Evolutionary conservation across 768 basidiomycete genomes (phyloP).

Genomic region (Pleurotus eryngii): DNA sequence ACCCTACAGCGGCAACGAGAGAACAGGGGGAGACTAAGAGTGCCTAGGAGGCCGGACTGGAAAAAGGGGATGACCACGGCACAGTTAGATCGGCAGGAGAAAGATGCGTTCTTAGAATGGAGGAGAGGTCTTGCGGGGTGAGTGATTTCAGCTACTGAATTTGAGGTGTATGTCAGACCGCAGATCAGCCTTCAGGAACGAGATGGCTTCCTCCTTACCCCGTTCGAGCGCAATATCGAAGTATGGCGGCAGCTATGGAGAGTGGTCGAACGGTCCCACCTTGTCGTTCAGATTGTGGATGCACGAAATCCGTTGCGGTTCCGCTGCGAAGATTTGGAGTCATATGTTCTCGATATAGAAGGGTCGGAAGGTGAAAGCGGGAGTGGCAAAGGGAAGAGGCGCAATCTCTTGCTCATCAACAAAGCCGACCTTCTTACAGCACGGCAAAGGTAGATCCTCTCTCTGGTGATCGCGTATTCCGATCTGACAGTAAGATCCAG

Average conservation of each 20-base stretch:
- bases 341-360: slow-evolving; percentile 82
- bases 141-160: slow-evolving; percentile 25
- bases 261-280: slow-evolving; percentile 90
- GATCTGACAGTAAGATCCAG: slow-evolving; percentile 33
- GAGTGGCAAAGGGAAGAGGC: slow-evolving; percentile 69
- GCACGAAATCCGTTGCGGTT: slow-evolving; percentile 92
- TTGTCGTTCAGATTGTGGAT: slow-evolving; percentile 95
- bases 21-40: slow-evolving; percentile 72
- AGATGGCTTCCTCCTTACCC: slow-evolving; percentile 86
- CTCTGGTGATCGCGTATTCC: not conserved
- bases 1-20: slow-evolving; percentile 71
- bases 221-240: slow-evolving; percentile 95
- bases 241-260: slow-evolving; percentile 95
- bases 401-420: slow-evolving; percentile 84
- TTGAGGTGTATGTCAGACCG: not conserved
- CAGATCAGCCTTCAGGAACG: slow-evolving; percentile 62
- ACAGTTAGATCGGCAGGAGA: slow-evolving; percentile 86
- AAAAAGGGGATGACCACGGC: slow-evolving; percentile 71
- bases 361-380: slow-evolving; percentile 79
- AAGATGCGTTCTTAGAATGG: slow-evolving; percentile 91
- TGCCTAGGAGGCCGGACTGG: slow-evolving; percentile 91
- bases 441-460: slow-evolving; percentile 65
- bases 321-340: slow-evolving; percentile 87
- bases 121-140: slow-evolving; percentile 87
- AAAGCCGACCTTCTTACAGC: slow-evolving; percentile 90